Evolutionary conservation across 345 rosid species (phyloP).

Genomic region (Sisymbrium altissimum): DNA sequence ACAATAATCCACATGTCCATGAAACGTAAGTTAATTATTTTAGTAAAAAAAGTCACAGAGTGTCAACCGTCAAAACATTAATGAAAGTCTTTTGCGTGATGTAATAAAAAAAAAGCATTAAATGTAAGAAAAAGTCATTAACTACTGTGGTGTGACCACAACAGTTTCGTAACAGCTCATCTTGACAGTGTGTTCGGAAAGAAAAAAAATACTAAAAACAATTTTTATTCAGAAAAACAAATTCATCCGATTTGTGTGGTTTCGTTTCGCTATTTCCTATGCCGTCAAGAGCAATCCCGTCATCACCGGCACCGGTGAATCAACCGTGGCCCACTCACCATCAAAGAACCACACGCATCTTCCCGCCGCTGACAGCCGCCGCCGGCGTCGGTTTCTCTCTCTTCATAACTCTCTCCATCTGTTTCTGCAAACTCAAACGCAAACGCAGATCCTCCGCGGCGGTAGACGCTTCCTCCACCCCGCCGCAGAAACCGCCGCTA

Average conservation of each 20-base stretch:
- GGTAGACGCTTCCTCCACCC: slow-evolving; percentile 24
- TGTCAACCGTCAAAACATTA: slow-evolving; percentile 18
- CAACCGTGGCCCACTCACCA: slow-evolving; percentile 4
- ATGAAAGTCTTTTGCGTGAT: slow-evolving; percentile 24
- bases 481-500: slow-evolving; percentile 45
- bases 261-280: slow-evolving; percentile 7
- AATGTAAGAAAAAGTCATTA: slow-evolving; percentile 26
- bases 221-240: no score
- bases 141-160: slow-evolving; percentile 27
- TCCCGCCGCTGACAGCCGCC: slow-evolving; percentile 35
- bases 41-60: background rate
- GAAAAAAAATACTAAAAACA: no score
- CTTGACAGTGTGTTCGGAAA: background rate
- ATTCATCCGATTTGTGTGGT: slow-evolving; percentile 1
- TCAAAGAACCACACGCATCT: slow-evolving; percentile 14
- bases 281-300: slow-evolving; percentile 47
- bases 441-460: slow-evolving; percentile 38
- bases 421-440: slow-evolving; percentile 53
- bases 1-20: background rate
- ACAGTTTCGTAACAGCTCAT: slow-evolving; percentile 9
- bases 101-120: slow-evolving; percentile 9
- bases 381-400: slow-evolving; percentile 45
- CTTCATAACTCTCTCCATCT: slow-evolving; percentile 43
- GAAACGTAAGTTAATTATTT: background rate
- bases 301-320: slow-evolving; percentile 20